These are phyloP conservation scores for Nannochloropsis oceanica DNA, from an alignment of 108 stramenopile genomes.

Conservation along the genomic window DNA sequence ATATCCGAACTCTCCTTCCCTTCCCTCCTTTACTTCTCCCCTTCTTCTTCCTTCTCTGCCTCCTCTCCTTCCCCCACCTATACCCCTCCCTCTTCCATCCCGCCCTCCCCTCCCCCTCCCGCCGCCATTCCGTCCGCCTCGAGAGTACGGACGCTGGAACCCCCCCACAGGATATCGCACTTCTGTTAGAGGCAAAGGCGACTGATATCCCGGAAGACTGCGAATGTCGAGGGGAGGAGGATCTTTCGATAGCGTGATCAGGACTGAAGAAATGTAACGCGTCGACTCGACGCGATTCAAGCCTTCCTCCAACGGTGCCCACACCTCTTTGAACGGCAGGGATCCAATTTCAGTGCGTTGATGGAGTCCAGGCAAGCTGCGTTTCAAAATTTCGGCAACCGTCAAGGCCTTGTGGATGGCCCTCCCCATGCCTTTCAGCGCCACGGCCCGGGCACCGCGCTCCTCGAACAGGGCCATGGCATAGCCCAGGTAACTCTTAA, in stretches of 20 bases:
- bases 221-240: neutral
- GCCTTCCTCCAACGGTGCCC: neutral
- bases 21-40: no score
- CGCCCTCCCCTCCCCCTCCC: neutral
- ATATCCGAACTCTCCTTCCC: no score
- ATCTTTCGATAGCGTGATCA: neutral
- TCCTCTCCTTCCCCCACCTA: neutral
- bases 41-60: no score
- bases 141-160: neutral
- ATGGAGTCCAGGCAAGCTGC: neutral
- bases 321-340: neutral
- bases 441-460: neutral
- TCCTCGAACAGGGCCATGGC: neutral
- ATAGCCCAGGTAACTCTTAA: neutral
- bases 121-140: neutral
- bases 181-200: neutral
- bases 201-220: neutral
- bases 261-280: neutral
- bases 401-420: neutral
- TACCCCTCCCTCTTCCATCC: neutral
- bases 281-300: neutral
- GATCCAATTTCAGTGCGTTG: neutral
- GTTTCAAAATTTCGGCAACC: neutral
- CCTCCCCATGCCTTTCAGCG: neutral
- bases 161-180: neutral